Evolutionary conservation across 768 basidiomycete genomes (phyloP).

Genomic region (Strobilomyces confusus): DNA sequence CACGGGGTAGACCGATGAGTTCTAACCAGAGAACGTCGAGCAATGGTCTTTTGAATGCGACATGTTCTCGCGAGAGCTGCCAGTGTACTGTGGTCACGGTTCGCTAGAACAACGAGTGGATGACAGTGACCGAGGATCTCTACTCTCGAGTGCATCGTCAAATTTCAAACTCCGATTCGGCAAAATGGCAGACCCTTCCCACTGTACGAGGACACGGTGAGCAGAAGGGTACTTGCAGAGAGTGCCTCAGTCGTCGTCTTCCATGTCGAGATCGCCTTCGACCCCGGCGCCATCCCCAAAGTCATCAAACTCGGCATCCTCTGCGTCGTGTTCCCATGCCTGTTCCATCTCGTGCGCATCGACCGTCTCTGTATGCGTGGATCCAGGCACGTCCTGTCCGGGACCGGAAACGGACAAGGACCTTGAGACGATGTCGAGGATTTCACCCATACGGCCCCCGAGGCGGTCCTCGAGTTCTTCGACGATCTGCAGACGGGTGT

Average conservation of each 20-base stretch:
- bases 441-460: constrained; percentile 62
- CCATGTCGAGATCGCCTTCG: constrained; percentile 70
- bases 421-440: constrained; percentile 53
- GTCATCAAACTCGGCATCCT: constrained; percentile 62
- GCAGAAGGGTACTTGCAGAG: background rate
- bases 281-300: constrained; percentile 61
- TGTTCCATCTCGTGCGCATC: constrained; percentile 24
- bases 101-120: no score
- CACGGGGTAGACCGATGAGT: background rate
- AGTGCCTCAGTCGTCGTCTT: constrained; percentile 42
- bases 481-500: constrained; percentile 59
- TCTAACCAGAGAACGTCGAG: background rate
- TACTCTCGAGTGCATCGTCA: no score
- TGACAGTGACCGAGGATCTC: no score
- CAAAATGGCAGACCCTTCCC: no score
- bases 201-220: no score
- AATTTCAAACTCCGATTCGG: no score
- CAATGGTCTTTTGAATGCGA: background rate
- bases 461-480: constrained; percentile 89
- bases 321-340: constrained; percentile 35
- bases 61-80: no score
- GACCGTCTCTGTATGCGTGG: background rate
- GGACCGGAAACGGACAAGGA: constrained; percentile 28
- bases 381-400: background rate
- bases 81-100: no score